These are phyloP conservation scores for Colletotrichum navitas DNA, from an alignment of 2,329 filamentous ascomycete species.

Conservation along the genomic window DNA sequence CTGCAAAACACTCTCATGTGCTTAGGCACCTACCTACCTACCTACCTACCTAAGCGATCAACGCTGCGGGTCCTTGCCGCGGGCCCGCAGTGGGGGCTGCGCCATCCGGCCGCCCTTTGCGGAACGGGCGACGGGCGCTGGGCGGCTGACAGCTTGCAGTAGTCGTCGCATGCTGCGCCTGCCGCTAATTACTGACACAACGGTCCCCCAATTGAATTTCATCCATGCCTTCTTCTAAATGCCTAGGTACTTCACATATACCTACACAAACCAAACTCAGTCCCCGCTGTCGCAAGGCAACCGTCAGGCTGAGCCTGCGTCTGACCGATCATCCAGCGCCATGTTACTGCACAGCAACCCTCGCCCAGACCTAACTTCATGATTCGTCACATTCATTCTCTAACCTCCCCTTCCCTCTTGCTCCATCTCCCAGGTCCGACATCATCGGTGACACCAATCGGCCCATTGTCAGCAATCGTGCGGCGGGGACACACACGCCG, in stretches of 20 bases:
- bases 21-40: neutral
- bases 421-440: neutral
- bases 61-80: conserved; percentile 19
- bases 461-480: conserved; percentile 28
- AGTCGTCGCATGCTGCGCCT: conserved; percentile 25
- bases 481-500: conserved; percentile 3
- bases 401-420: neutral
- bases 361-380: conserved; percentile 6
- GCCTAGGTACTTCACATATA: neutral
- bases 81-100: conserved; percentile 20
- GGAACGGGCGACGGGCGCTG: conserved; percentile 16
- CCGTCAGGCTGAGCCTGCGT: conserved; percentile 10
- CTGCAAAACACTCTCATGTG: neutral
- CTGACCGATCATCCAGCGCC: conserved; percentile 2
- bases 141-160: conserved; percentile 2
- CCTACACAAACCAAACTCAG: too few species aligned
- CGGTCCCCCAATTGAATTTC: neutral
- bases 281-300: conserved; percentile 7
- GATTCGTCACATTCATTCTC: conserved; percentile 24
- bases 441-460: conserved; percentile 8
- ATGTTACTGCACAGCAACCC: conserved; percentile 11
- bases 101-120: conserved; percentile 13
- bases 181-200: conserved; percentile 24
- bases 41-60: neutral
- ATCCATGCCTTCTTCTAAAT: conserved; percentile 3